Base-by-base conservation (phyloP, 1,284 basidiomycete species). In the Ustilago bromivora region DNA sequence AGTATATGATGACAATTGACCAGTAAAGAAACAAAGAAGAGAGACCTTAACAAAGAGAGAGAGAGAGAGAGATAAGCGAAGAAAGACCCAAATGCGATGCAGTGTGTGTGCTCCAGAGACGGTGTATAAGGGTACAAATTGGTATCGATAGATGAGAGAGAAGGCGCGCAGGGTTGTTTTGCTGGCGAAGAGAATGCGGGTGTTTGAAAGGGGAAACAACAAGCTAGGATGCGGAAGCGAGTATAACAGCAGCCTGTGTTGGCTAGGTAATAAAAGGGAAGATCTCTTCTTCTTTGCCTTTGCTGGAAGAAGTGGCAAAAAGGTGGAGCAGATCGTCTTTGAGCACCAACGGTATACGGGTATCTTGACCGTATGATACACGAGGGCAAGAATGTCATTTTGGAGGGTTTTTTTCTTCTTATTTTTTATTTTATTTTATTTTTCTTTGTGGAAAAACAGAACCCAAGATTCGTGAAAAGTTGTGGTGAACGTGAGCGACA, bases 71-170 rank as follows among this genome's bases (percentile, higher is more conserved):
- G 55, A 60, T 38, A 64, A 35, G 35, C 35, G 55, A 46, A 62
- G 32, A 34, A 17, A 72, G 34, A 54, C 49, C 66, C 57, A 68
- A 66, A 46, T 64, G 67, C 61, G 63, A 61, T 54, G 59, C 32
- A 63, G 31, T 46, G 54, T 34, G 43, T 61, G 71, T 63, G 66
- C 71, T 74, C 71, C 71, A 47, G 47, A 63, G 47, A 62, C 41
- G 43, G 74, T 71, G 74, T 76, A 76, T 76, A 76, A 76, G 74
- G 71, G 74, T 76, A 71, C 74, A 76, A 52, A 40, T 43, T 23
- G 58, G 36, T 57, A 71, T 59, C 52, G 61, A 53, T 53, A 28
- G 47, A 23, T 32, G 35, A 7, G 57, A 51, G 57, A 56, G 23
- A 47, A 38, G n/a, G 34, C 17, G 46, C n/a, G 35, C 58, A 52